These are phyloP conservation scores for Aspergillus tubingensis DNA, from an alignment of 2,329 filamentous ascomycete species.

Conservation along the genomic window DNA sequence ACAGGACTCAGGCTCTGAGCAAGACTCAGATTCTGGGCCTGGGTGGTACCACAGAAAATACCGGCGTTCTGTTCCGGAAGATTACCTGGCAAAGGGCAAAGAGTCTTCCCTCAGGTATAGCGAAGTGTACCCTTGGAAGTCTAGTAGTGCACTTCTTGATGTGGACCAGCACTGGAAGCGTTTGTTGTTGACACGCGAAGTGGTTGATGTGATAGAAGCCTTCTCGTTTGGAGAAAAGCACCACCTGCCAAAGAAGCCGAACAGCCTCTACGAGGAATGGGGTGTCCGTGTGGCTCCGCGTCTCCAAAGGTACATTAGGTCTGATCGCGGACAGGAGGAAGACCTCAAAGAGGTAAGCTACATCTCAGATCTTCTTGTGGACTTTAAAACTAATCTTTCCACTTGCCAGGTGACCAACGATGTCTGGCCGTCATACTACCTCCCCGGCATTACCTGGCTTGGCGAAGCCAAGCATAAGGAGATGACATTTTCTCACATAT, in stretches of 20 bases:
- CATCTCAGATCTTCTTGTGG: background rate
- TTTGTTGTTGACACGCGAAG: background rate
- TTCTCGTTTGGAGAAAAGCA: background rate
- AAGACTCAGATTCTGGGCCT: too few relatives aligned
- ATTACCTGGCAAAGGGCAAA: background rate
- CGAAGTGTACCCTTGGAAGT: background rate
- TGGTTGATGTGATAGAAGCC: rapidly evolving
- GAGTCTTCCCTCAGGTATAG: background rate
- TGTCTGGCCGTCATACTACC: constrained; percentile 12
- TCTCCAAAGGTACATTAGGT: background rate
- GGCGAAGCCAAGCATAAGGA: constrained; percentile 20
- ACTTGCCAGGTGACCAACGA: constrained; percentile 6
- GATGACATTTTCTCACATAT: constrained; percentile 22
- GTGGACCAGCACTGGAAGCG: background rate
- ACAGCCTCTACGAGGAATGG: background rate
- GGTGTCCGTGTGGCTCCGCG: background rate
- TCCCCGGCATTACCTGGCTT: constrained; percentile 28
- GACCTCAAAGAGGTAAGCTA: background rate
- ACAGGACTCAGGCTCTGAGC: too few relatives aligned
- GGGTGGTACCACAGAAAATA: too few relatives aligned
- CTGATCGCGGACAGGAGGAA: background rate
- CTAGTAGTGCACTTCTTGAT: background rate
- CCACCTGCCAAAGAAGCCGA: background rate
- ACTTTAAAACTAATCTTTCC: background rate
- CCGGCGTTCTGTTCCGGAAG: background rate